Percentiles rank a stretch among this genome's conserved stretches.
These are phyloP conservation scores for Cryptococcus jaspeensis DNA, from an alignment of 1,284 basidiomycete species.

Conservation along the genomic window DNA sequence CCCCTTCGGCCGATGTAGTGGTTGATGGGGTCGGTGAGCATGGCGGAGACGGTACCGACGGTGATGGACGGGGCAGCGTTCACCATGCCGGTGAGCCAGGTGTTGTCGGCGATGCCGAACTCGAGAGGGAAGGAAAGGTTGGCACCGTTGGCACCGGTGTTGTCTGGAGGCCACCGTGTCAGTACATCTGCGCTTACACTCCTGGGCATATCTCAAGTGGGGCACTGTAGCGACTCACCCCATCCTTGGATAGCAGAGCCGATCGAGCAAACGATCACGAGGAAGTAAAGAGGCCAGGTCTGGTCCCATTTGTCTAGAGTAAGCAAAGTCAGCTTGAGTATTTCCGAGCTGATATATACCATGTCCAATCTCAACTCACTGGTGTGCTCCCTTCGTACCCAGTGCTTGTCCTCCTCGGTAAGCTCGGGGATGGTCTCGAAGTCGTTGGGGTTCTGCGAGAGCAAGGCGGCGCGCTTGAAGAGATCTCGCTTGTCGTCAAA, in stretches of 20 bases:
- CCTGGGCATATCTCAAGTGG: no score
- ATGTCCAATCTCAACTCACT: conserved; percentile 54
- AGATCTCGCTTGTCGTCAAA: conserved; percentile 50
- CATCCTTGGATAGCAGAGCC: conserved; percentile 46
- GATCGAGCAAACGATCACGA: conserved; percentile 42
- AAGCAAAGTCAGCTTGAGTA: neutral
- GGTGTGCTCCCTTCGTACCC: conserved; percentile 57
- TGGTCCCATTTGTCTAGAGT: conserved; percentile 52
- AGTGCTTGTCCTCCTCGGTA: conserved; percentile 60
- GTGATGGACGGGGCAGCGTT: conserved; percentile 72
- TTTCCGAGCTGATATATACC: neutral
- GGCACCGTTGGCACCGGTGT: conserved; percentile 53
- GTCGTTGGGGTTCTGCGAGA: conserved; percentile 60
- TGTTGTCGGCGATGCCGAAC: conserved; percentile 54
- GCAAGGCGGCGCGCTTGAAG: conserved; percentile 62
- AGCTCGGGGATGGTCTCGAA: conserved; percentile 61
- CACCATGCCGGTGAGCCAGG: conserved; percentile 70
- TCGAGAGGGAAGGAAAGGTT: conserved; percentile 50
- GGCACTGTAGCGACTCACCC: conserved; percentile 23
- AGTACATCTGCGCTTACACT: neutral
- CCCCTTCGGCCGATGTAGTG: conserved; percentile 68
- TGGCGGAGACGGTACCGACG: conserved; percentile 52
- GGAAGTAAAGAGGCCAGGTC: conserved; percentile 57
- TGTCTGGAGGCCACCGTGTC: conserved; percentile 17
- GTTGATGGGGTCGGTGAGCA: conserved; percentile 74